Conservation (phyloP, 306 rosid species). For the Myrica gale region DNA sequence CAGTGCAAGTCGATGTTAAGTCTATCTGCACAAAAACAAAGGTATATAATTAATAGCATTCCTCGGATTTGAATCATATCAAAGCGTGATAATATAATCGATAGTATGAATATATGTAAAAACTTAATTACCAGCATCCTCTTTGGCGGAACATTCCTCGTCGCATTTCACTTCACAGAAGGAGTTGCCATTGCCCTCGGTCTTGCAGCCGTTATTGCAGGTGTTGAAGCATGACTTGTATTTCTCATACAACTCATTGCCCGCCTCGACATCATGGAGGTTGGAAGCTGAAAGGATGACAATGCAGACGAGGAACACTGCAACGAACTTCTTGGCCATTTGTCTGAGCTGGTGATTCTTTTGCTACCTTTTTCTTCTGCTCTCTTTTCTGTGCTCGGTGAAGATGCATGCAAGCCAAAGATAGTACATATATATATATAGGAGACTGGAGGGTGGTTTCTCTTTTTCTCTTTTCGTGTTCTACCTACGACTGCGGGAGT, state of each 20-base stretch:
- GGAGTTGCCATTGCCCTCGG: neutral
- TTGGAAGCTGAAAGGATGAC: slow-evolving; percentile 1
- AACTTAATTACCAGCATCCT: slow-evolving; percentile 2
- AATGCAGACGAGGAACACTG: too few relatives aligned
- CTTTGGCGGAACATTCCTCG: neutral
- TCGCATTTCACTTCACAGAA: slow-evolving; percentile 27
- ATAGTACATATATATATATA: too few relatives aligned
- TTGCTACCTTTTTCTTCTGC: too few relatives aligned
- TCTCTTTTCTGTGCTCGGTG: too few relatives aligned
- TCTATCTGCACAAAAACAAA: neutral
- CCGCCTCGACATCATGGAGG: neutral
- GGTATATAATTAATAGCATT: neutral
- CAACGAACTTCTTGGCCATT: too few relatives aligned
- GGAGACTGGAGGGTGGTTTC: too few relatives aligned
- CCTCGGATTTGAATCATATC: neutral
- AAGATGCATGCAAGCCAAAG: too few relatives aligned
- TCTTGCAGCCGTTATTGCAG: neutral
- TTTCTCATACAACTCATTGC: neutral
- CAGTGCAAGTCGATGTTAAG: neutral
- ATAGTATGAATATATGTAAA: neutral
- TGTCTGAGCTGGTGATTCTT: too few relatives aligned
- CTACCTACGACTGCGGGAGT: too few relatives aligned
- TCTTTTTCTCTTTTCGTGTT: too few relatives aligned
- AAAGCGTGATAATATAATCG: too few relatives aligned
- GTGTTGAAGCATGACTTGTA: neutral